Base-by-base conservation (phyloP, 2,329 filamentous ascomycete species). In the Penicillium sp. region DNA sequence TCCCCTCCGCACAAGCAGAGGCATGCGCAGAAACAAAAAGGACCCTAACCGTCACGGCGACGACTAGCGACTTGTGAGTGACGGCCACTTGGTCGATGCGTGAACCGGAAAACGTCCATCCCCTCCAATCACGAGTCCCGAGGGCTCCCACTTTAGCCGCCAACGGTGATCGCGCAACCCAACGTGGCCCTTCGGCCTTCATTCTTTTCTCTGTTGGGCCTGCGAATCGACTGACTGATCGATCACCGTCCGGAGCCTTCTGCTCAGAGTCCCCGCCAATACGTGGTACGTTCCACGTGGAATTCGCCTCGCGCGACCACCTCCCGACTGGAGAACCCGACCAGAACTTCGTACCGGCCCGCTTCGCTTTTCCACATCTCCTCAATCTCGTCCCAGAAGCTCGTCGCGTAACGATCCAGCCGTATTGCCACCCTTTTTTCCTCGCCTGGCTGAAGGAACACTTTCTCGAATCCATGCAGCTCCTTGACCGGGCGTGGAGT, bases 401-500 rank as follows among this genome's bases (percentile, higher is more conserved):
- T 70, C 8, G 65, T 67, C 9, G 68, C 69, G 28, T 68, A 62
- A 32, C 59, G 49, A 45, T 70, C 66, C 9, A 73, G 28, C 24
- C 45, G 48, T 3, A 72, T 59, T 27, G 57, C 49, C 2, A 64
- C 66, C 3, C 52, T 55, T 34, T 58, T 61, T 43, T 61, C 66
- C 41, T 69, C 65, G 2, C 69, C 67, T 0, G 68, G 56, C 33
- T 68, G 58, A 9, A 75, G 54, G 25, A 64, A 57, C 8, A 73
- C 67, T 49, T 75, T 76, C 18, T 65, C 53, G 47, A 76, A 76
- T 4, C 70, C 72, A 43, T 73, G 72, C 18, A 76, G 58, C 49
- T 75, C 72, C 56, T 72, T 73, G 27, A 54, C 52, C 5, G 73
- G 69, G 8, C 73, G 66, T 0, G 53, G 48, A 11, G 61, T 66